A percentile compares a stretch with the other conserved stretches of the same genome.
phyloP scores from a whole-genome alignment of 345 rosid species.

The Balakata baccata region DNA sequence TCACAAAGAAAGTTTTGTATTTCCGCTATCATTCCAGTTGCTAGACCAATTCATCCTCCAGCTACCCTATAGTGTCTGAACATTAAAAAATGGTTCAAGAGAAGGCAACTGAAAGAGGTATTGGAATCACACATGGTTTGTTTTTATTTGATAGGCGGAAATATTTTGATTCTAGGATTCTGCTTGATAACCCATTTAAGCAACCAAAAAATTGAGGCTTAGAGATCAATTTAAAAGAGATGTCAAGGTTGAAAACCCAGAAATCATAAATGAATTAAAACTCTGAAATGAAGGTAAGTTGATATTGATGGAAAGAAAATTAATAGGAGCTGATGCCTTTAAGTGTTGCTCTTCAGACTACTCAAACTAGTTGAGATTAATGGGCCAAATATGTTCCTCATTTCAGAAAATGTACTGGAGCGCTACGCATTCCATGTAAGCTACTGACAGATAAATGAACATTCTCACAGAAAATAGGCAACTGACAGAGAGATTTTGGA shows the following conservation, averaged over 20 bases:
- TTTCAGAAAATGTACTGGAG: not conserved
- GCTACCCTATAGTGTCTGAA: not conserved
- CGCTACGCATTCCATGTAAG: too few relatives aligned
- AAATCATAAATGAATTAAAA: not conserved
- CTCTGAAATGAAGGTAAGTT: not conserved
- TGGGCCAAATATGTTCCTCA: not conserved
- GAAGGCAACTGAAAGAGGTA: not conserved
- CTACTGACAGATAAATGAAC: too few relatives aligned
- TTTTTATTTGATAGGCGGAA: not conserved
- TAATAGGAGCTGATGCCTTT: too few relatives aligned
- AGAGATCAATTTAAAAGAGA: too few relatives aligned
- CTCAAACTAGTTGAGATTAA: not conserved
- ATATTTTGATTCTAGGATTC: not conserved
- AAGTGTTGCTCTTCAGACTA: too few relatives aligned
- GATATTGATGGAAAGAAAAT: too few relatives aligned
- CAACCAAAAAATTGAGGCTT: not conserved
- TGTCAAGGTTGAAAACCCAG: not conserved
- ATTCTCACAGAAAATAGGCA: not conserved
- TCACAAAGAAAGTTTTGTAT: not conserved
- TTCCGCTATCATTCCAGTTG: not conserved
- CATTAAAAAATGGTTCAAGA: not conserved
- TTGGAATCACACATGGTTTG: not conserved
- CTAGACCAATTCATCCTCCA: not conserved
- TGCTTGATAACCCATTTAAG: not conserved
- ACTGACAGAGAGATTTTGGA: not conserved